These are phyloP conservation scores for Aphanomyces euteiches DNA, from an alignment of 352 stramenopile genomes.

Conservation along the genomic window DNA sequence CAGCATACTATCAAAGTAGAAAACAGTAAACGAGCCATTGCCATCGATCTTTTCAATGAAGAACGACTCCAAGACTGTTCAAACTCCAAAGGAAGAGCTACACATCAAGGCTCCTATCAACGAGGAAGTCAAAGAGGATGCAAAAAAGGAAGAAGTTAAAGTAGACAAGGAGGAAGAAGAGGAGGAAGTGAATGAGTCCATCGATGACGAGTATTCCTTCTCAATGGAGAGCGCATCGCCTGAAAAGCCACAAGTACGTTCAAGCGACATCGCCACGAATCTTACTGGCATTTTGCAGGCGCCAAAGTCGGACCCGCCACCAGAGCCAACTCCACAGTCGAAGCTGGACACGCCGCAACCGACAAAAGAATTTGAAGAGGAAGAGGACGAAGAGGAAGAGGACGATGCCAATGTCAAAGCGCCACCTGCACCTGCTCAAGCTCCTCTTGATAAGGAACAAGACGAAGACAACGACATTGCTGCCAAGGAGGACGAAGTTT, in stretches of 20 bases:
- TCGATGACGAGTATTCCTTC: neutral
- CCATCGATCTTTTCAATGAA: too few relatives aligned
- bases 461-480: too few relatives aligned
- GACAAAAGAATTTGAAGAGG: slow-evolving; percentile 19
- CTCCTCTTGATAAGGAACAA: too few relatives aligned
- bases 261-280: neutral
- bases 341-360: neutral
- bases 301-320: too few relatives aligned
- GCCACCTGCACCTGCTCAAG: too few relatives aligned
- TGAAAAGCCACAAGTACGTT: neutral
- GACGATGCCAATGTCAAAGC: slow-evolving; percentile 13
- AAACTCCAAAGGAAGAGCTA: neutral
- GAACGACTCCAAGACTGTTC: too few relatives aligned
- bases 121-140: slow-evolving; percentile 6
- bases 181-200: slow-evolving; percentile 1
- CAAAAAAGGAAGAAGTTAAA: slow-evolving; percentile 31
- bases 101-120: neutral
- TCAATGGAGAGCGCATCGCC: slow-evolving; percentile 5
- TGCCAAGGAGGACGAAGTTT: neutral
- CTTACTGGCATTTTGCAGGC: too few relatives aligned
- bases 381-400: slow-evolving; percentile 28
- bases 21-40: too few relatives aligned
- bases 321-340: neutral
- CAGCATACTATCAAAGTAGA: too few relatives aligned
- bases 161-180: slow-evolving; percentile 16